phyloP scores from a whole-genome alignment of 139 green algal species.

The Cymbomonas tetramitiformis region DNA sequence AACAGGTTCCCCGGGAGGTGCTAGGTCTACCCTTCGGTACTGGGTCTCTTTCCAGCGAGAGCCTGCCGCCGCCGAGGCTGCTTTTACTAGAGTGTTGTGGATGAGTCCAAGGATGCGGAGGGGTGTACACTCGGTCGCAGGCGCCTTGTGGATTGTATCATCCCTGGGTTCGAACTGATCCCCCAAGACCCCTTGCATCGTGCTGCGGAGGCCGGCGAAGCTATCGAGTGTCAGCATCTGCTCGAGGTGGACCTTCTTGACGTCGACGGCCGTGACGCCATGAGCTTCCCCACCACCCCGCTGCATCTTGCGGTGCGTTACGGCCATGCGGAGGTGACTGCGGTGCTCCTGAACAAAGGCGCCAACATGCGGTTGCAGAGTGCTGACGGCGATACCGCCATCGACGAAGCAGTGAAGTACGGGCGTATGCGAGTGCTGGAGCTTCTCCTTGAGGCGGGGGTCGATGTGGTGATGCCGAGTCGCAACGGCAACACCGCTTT shows the following conservation, averaged over 20 bases:
- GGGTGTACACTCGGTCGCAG: too few relatives aligned
- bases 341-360: slow-evolving; percentile 16
- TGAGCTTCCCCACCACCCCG: slow-evolving; percentile 18
- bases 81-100: too few relatives aligned
- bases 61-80: too few relatives aligned
- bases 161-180: slow-evolving; percentile 22
- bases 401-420: slow-evolving; percentile 18
- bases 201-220: slow-evolving; percentile 21
- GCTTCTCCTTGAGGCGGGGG: slow-evolving; percentile 8
- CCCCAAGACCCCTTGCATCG: slow-evolving; percentile 23
- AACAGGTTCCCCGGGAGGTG: too few relatives aligned
- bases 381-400: slow-evolving; percentile 5
- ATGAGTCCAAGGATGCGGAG: too few relatives aligned
- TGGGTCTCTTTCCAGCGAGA: too few relatives aligned
- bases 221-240: slow-evolving; percentile 16
- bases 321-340: slow-evolving; percentile 16
- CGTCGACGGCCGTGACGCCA: slow-evolving; percentile 18
- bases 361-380: slow-evolving; percentile 18
- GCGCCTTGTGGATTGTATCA: slow-evolving; percentile 16
- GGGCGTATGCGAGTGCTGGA: slow-evolving; percentile 1
- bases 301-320: slow-evolving; percentile 27
- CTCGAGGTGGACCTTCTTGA: slow-evolving; percentile 16
- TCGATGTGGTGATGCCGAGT: slow-evolving; percentile 4
- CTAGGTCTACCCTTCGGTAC: too few relatives aligned
- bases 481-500: not conserved